Base-by-base conservation (phyloP, 2,329 filamentous ascomycete genomes). In the Fusarium poae region DNA sequence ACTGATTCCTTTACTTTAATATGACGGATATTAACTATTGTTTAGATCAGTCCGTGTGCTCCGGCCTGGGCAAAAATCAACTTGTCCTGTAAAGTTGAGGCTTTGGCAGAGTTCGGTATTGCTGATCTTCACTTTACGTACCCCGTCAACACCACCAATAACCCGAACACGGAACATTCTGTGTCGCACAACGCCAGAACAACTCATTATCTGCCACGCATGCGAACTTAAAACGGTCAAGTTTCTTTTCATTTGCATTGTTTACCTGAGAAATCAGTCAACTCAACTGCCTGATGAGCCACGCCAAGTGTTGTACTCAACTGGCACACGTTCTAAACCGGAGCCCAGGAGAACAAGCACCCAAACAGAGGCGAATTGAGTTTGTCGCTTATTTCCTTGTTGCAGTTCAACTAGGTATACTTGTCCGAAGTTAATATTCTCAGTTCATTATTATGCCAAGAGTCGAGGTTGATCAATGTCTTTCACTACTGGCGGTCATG, bases 161-260 rank as follows among this genome's bases (percentile, higher is more conserved):
- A 56, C 45, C 37, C 25, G 29, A 39, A 50, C 37, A 57, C 44
- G 37, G 49, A 58, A 60, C 53, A 62, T 58, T 44, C 52, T 59
- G 54, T 52, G 72, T 74, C 57, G 60, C 67, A 73, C 70, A 57
- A 43, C 58, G 29, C 51, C 48, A 39, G 57, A 64, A 66, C 70
- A 67, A 72, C 60, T 73, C 70, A 74, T 64, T 68, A 39, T 62
- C 65, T 69, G 69, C 67, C 71, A 74, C 62, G 59, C 70, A 65
- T 65, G 60, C 44, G 37, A 62, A 46, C 20, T 30, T n/a, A 20
- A 48, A 40, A 59, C 44, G 23, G 44, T 58, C 34, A 60, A 20
- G 25, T 54, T 56, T 23, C 32, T 58, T 23, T 21, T 39, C 12
- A 25, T 43, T 12, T 39, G 44, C 61, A 64, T 50, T 57, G 27